Evolutionary conservation across 176 grass and related monocot species (phyloP).

Genomic region (Saccharum spontaneum): DNA sequence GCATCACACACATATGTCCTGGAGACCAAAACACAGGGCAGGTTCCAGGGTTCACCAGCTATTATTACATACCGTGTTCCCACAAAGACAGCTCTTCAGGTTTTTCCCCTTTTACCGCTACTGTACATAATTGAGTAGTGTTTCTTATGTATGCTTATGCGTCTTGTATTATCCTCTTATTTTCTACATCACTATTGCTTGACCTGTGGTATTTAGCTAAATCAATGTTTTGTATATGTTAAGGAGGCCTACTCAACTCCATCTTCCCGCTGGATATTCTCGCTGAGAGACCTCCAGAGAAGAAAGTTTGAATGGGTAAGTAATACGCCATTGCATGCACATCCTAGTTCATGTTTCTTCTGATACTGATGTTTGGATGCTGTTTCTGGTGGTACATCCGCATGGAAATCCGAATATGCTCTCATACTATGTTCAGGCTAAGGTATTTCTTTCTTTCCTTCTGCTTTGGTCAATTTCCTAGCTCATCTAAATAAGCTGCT

Average conservation of each 20-base stretch:
- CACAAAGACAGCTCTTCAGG: conserved; percentile 93
- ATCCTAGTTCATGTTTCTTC: not conserved
- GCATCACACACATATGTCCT: conserved; percentile 77
- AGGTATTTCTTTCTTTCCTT: conserved; percentile 43
- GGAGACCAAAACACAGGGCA: conserved; percentile 76
- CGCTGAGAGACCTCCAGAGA: conserved; percentile 70
- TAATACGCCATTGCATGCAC: not conserved
- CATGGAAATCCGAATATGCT: conserved; percentile 7
- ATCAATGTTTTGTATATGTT: conserved; percentile 28
- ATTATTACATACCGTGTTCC: conserved; percentile 82
- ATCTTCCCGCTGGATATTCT: conserved; percentile 80
- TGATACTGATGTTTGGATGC: conserved; percentile 28
- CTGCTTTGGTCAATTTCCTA: not conserved
- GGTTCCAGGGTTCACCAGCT: conserved; percentile 77
- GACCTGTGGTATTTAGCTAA: not conserved
- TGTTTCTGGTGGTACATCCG: conserved; percentile 1
- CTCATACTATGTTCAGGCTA: conserved; percentile 54
- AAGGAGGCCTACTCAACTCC: conserved; percentile 89
- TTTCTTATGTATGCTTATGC: not conserved
- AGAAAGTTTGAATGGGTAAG: conserved; percentile 98
- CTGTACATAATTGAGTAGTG: not conserved
- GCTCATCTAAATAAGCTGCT: not conserved
- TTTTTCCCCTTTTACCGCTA: conserved; percentile 3
- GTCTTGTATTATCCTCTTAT: not conserved
- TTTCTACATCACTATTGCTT: not conserved